phyloP scores from a whole-genome alignment of 1,284 basidiomycete species.

The Cryptococcus wingfieldii region DNA sequence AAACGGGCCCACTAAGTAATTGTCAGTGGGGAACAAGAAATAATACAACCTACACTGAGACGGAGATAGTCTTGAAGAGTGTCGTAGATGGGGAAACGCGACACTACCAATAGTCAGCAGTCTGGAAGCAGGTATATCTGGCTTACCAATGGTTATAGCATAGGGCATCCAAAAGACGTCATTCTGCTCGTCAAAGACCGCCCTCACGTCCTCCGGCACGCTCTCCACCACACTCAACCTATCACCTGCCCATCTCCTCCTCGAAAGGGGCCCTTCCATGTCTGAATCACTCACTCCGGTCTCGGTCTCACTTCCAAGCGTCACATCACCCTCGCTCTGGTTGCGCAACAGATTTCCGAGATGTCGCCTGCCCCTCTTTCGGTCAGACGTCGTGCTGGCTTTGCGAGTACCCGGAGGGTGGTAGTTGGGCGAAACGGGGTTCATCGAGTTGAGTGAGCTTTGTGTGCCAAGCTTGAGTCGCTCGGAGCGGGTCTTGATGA shows the following conservation, averaged over 20 bases:
- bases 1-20: slow-evolving; percentile 75
- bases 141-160: slow-evolving; percentile 59
- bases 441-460: slow-evolving; percentile 9
- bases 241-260: background rate
- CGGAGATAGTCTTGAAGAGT: slow-evolving; percentile 89
- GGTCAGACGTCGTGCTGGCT: background rate
- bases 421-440: background rate
- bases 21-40: background rate
- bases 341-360: slow-evolving; percentile 6
- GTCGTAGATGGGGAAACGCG: slow-evolving; percentile 85
- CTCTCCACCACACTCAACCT: slow-evolving; percentile 35
- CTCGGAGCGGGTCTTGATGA: slow-evolving; percentile 26
- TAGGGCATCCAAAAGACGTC: slow-evolving; percentile 92
- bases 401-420: background rate
- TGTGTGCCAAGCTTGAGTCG: slow-evolving; percentile 8
- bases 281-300: slow-evolving; percentile 58
- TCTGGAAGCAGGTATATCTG: background rate
- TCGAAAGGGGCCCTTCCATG: slow-evolving; percentile 54
- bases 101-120: slow-evolving; percentile 56
- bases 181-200: slow-evolving; percentile 52
- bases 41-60: slow-evolving; percentile 48
- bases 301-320: slow-evolving; percentile 18
- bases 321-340: slow-evolving; percentile 6
- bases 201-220: slow-evolving; percentile 24
- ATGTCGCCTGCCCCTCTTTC: background rate